Evolutionary conservation across 1,139 yeast species (phyloP), one percentile per base, ranked within the genome.

Genomic region (Saccharomyces hybrid): DNA sequence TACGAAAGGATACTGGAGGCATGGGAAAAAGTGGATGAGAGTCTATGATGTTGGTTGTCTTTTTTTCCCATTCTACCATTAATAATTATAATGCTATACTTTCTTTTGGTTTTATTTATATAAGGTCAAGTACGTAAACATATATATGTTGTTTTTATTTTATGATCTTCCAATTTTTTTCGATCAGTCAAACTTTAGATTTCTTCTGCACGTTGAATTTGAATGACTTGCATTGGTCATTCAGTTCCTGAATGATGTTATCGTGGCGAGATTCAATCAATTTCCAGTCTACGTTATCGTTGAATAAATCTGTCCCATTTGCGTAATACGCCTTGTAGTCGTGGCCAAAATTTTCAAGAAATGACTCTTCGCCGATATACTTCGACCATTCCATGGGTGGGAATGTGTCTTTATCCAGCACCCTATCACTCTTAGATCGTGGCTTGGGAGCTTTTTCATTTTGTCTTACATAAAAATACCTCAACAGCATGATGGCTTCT

Each of bases 361-460:
- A 86, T 52, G 78, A 78, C 0, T 72, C 73, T 51, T 71, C 65
- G 1, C 75, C 66, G 9, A 85, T 63, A 61, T 79, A 84, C 31
- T 73, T 68, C 0, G 69, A 62, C 73, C 82, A 82, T 28, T 76
- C 73, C 31, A 85, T 71, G 0, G 74, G 73, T 0, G 95, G 93
- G 57, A 85, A 86, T 28, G 78, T 81, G 50, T 82, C 78, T 27
- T 76, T 75, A 52, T 88, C 90, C 48, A 93, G 76, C n/a, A 78
- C 81, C 55, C 95, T 78, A 57, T 85, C 83, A 70, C 86, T 85
- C 68, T 90, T 90, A 28, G 79, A 73, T 62, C 87, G 82, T 1
- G 96, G 95, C 26, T 72, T 77, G 0, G 99, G 99, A 0, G 98
- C 96, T 52, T 83, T 78, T 47, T 80, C 84, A 70, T 93, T 93